A percentile compares a stretch with the other conserved stretches of the same genome.
phyloP scores from a whole-genome alignment of 441 rosid genomes.

The Brassica hybrid region DNA sequence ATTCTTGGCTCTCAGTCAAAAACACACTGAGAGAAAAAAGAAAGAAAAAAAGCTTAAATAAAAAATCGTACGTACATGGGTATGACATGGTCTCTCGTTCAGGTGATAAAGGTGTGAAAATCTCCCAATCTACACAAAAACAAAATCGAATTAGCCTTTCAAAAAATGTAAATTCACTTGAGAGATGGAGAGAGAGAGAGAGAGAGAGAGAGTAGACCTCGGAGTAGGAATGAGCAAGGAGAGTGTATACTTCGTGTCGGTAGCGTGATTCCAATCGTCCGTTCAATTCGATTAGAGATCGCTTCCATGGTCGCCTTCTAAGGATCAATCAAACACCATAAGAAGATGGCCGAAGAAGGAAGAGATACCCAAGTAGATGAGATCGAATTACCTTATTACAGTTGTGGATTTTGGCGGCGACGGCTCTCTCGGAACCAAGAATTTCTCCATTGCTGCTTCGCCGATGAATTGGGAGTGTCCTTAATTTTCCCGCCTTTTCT shows the following conservation, averaged over 20 bases:
- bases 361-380: not conserved
- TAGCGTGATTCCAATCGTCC: conserved; percentile 61
- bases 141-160: not conserved
- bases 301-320: conserved; percentile 58
- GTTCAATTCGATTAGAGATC: conserved; percentile 62
- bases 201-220: too few relatives aligned
- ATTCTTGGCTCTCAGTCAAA: not conserved
- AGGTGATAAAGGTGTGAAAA: conserved; percentile 68
- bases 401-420: conserved; percentile 40
- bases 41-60: not conserved
- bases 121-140: conserved; percentile 52
- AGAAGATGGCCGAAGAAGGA: not conserved
- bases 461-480: too few relatives aligned
- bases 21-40: too few relatives aligned
- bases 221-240: conserved; percentile 69
- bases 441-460: conserved; percentile 54
- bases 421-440: conserved; percentile 43
- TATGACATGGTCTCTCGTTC: conserved; percentile 54
- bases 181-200: not conserved
- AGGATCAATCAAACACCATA: not conserved
- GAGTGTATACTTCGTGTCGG: conserved; percentile 56
- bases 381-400: conserved; percentile 38
- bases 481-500: conserved; percentile 17
- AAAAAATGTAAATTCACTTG: not conserved
- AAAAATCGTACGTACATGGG: conserved; percentile 49